Evolutionary conservation across 1,139 yeast species (phyloP).

Genomic region (Yamadazyma songkhlaensis): DNA sequence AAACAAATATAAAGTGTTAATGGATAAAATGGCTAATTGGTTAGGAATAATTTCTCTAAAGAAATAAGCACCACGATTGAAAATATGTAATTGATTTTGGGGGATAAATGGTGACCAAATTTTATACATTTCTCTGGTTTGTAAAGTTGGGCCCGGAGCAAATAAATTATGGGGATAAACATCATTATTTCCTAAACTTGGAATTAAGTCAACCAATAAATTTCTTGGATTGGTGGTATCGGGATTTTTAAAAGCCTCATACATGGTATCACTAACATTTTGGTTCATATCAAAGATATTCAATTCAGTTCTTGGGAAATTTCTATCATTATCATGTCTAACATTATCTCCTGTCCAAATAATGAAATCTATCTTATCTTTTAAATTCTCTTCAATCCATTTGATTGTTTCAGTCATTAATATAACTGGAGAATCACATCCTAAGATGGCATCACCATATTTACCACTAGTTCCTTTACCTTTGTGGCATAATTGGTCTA

Average conservation of each 20-base stretch:
- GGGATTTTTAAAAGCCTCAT: constrained; percentile 45
- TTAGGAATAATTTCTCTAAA: constrained; percentile 76
- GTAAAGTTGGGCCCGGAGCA: constrained; percentile 81
- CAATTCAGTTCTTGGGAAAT: constrained; percentile 65
- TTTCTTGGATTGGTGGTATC: constrained; percentile 43
- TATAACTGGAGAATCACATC: constrained; percentile 67
- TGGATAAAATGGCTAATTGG: constrained; percentile 71
- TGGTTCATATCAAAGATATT: constrained; percentile 71
- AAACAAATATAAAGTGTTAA: constrained; percentile 74
- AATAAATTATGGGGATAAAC: constrained; percentile 86
- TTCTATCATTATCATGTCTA: constrained; percentile 80
- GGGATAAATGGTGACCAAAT: constrained; percentile 80
- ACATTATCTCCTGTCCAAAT: constrained; percentile 92
- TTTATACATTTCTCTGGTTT: constrained; percentile 69
- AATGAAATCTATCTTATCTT: constrained; percentile 77
- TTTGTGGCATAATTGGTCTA: constrained; percentile 57
- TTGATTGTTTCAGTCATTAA: constrained; percentile 61
- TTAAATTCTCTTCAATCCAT: constrained; percentile 63
- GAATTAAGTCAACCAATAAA: constrained; percentile 52
- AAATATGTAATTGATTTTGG: constrained; percentile 69
- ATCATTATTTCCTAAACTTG: constrained; percentile 81
- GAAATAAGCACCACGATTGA: constrained; percentile 72
- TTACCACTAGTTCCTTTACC: constrained; percentile 55
- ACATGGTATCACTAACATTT: constrained; percentile 52
- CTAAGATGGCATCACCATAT: constrained; percentile 72